Evolutionary conservation across 306 rosid genomes (phyloP).

Genomic region (Aeschynomene evenia): DNA sequence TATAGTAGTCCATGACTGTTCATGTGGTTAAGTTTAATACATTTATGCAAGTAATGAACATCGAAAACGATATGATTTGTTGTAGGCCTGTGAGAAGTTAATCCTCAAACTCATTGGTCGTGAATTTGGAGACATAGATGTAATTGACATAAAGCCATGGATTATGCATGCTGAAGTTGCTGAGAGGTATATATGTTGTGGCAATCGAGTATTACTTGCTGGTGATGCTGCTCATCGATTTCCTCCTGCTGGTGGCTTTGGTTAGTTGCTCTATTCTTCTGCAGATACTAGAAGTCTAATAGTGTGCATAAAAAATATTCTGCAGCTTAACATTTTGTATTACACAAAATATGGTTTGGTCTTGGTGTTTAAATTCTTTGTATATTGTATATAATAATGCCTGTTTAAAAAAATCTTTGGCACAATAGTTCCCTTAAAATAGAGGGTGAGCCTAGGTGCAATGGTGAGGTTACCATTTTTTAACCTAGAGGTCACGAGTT

Average conservation of each 20-base stretch:
- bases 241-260: slow-evolving; percentile 99
- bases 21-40: slow-evolving; percentile 9
- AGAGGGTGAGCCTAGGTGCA: too few species aligned
- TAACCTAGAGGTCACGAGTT: too few species aligned
- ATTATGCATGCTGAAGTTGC: slow-evolving; percentile 98
- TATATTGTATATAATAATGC: neutral
- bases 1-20: slow-evolving; percentile 1
- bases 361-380: neutral
- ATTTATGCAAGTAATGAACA: slow-evolving; percentile 8
- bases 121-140: slow-evolving; percentile 67
- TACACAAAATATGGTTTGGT: slow-evolving; percentile 5
- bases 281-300: slow-evolving; percentile 19
- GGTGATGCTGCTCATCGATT: slow-evolving; percentile 98
- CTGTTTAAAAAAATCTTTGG: neutral
- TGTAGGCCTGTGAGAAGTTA: slow-evolving; percentile 69
- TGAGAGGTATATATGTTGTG: slow-evolving; percentile 63
- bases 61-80: slow-evolving; percentile 36
- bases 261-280: slow-evolving; percentile 50
- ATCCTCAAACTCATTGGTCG: slow-evolving; percentile 78
- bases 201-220: slow-evolving; percentile 68
- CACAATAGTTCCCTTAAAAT: neutral
- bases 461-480: too few species aligned
- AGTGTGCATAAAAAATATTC: neutral
- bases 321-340: neutral
- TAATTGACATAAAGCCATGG: slow-evolving; percentile 89